Evolutionary conservation across 352 stramenopile genomes (phyloP), one percentile per base, ranked within the genome.

Genomic region (Phytophthora pisi): DNA sequence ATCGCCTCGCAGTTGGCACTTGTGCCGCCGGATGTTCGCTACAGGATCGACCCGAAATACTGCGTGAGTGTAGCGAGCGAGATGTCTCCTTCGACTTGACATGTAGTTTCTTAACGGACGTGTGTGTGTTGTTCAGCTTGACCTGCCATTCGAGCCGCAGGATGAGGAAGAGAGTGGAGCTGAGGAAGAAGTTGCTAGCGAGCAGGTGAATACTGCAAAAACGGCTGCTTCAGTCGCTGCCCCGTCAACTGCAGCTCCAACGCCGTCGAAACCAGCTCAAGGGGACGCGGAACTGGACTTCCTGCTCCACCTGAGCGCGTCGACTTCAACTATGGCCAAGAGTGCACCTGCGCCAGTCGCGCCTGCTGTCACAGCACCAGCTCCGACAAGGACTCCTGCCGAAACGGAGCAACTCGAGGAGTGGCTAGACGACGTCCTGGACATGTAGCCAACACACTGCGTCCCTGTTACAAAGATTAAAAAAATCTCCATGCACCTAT

Each of bases 41-140:
- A 88, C 61, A 73, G 77, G 30, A 86, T 95, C 60, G 84, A 95
- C 43, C 66, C 75, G 2, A 92, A 91, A 74, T 92, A 90, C 55
- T 91, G 82, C 50, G 85, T 93, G 59, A 75, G 84, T 80, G 5
- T n/a, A 20, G 20, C 20, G 20, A 30, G 5, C 20, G 11, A 38
- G 7, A 38, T 38, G 31, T 38, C 31, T 38, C 11, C 31, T 38
- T 10, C 8, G 7, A 46, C 2, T 46, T 46, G 40, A 4, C n/a
- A 2, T 46, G 13, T 23, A 46, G 15, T 7, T 46, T 46, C 36
- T 13, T 43, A 45, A 45, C 13, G 5, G 11, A 45, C 31, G 15
- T 13, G 16, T 26, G 43, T 50, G 43, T 13, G 10, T 11, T 38
- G 31, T 38, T 30, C 18, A 88, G 77, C 68, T 67, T 28, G 79